Evolutionary conservation across 306 rosid genomes (phyloP).

Genomic region (Vigna nakashimae): DNA sequence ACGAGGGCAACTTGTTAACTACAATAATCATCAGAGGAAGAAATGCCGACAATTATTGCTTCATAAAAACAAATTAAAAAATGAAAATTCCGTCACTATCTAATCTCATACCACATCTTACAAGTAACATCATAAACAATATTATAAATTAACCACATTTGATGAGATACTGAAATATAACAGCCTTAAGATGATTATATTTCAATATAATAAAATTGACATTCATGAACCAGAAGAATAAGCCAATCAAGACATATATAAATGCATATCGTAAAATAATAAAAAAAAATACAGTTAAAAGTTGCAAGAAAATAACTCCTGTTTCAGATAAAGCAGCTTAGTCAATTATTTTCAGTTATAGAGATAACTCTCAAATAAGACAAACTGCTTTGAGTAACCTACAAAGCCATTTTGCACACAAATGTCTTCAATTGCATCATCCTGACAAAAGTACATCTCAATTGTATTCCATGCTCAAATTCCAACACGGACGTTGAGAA

Average conservation of each 20-base stretch:
- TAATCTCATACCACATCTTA: not conserved
- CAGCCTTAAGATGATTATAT: conserved; percentile 19
- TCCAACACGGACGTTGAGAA: conserved; percentile 17
- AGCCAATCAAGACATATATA: not conserved
- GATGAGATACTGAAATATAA: conserved; percentile 15
- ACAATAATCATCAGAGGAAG: conserved; percentile 3
- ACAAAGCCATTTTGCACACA: not conserved
- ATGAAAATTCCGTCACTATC: not conserved
- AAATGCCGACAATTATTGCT: not conserved
- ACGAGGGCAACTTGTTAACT: conserved; percentile 14
- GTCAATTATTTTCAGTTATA: not conserved
- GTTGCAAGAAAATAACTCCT: conserved; percentile 7
- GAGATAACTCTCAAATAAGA: conserved; percentile 27
- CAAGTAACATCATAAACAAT: conserved; percentile 25
- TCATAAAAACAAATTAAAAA: conserved; percentile 12
- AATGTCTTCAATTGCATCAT: conserved; percentile 3
- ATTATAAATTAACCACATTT: not conserved
- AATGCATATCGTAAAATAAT: not conserved
- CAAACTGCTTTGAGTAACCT: not conserved
- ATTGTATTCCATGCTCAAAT: not conserved
- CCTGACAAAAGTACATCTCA: conserved; percentile 14
- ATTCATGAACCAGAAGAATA: not conserved
- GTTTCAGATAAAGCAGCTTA: not conserved
- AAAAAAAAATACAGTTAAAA: conserved; percentile 13
- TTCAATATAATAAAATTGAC: conserved; percentile 29